These are phyloP conservation scores for Apiospora hydei DNA, from an alignment of 2,329 filamentous ascomycete genomes.

Conservation along the genomic window DNA sequence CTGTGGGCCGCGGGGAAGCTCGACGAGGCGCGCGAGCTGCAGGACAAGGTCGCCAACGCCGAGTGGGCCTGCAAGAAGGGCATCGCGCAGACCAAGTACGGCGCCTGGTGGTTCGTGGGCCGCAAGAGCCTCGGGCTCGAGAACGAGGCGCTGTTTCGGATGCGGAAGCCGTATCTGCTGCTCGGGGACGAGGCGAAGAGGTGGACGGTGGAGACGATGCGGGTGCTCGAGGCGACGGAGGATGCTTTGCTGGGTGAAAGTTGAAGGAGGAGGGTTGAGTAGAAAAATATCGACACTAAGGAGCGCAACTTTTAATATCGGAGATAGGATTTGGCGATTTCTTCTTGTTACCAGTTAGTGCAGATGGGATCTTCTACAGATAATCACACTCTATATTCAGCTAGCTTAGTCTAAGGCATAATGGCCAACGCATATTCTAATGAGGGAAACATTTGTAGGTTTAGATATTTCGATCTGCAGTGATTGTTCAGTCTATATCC, in stretches of 20 bases:
- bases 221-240: slow-evolving; percentile 45
- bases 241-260: slow-evolving; percentile 27
- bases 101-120: slow-evolving; percentile 51
- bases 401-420: not conserved
- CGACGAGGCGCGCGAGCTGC: slow-evolving; percentile 48
- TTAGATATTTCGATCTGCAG: too few relatives aligned
- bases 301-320: too few relatives aligned
- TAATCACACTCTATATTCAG: not conserved
- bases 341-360: not conserved
- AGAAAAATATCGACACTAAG: not conserved
- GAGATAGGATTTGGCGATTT: not conserved
- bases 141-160: slow-evolving; percentile 46
- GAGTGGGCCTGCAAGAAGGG: slow-evolving; percentile 60
- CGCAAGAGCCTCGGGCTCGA: slow-evolving; percentile 44
- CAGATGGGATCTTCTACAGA: not conserved
- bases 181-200: slow-evolving; percentile 46
- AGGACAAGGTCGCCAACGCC: slow-evolving; percentile 52
- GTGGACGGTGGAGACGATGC: slow-evolving; percentile 52
- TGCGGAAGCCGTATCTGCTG: slow-evolving; percentile 52
- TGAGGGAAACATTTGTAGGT: too few relatives aligned
- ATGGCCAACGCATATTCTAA: not conserved
- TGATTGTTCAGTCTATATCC: too few relatives aligned
- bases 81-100: slow-evolving; percentile 55
- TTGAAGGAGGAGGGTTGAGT: not conserved
- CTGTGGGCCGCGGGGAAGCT: slow-evolving; percentile 48